Conservation (phyloP, 768 basidiomycete species). For the Mycena kentingensis region DNA sequence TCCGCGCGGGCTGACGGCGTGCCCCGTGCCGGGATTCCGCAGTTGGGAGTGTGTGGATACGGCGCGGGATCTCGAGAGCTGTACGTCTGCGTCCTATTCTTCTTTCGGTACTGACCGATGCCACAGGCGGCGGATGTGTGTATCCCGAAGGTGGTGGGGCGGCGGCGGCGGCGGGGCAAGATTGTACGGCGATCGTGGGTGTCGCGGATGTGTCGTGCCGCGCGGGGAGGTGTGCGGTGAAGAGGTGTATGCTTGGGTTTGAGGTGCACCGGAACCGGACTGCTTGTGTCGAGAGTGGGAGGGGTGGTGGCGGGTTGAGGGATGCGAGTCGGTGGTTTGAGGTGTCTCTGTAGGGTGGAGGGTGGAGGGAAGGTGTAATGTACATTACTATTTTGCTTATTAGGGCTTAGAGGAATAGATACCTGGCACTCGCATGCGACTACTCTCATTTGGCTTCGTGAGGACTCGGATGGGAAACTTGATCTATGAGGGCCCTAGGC, state of each 20-base stretch:
- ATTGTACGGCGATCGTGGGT: not conserved
- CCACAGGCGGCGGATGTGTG: not conserved
- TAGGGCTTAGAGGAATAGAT: too few species aligned
- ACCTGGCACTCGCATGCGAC: too few species aligned
- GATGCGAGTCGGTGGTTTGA: too few species aligned
- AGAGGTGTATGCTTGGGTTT: not conserved
- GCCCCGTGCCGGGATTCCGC: not conserved
- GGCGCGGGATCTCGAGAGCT: not conserved
- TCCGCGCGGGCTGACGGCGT: not conserved
- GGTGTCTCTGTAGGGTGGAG: too few species aligned
- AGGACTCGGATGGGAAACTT: too few species aligned
- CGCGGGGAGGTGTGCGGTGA: not conserved
- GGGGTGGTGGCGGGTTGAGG: too few species aligned
- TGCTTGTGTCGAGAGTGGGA: not conserved
- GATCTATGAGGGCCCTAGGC: too few species aligned
- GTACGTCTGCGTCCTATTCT: not conserved
- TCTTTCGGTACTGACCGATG: not conserved
- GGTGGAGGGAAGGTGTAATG: too few species aligned
- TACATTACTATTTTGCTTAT: too few species aligned
- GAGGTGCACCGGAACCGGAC: not conserved
- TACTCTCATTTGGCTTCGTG: too few species aligned
- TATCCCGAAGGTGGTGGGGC: not conserved
- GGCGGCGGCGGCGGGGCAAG: too few species aligned
- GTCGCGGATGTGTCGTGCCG: not conserved
- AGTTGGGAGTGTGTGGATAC: slow-evolving; percentile 1